phyloP scores from a whole-genome alignment of 768 basidiomycete genomes.

The Hypsizygus marmoreus region DNA sequence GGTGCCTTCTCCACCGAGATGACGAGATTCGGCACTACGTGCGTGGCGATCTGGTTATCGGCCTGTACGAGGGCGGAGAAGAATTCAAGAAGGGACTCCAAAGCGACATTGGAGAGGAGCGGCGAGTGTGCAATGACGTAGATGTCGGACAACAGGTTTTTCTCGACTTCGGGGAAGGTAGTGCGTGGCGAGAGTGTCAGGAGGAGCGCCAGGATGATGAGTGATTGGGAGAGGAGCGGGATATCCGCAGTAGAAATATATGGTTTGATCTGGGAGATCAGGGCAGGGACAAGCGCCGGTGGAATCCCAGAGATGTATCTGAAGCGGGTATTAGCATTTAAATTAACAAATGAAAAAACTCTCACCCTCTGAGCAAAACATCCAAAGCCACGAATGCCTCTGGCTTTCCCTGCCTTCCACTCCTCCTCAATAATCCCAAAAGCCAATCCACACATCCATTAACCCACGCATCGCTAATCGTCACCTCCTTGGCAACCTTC shows the following conservation, averaged over 20 bases:
- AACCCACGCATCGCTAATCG: slow-evolving; percentile 77
- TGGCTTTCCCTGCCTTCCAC: slow-evolving; percentile 73
- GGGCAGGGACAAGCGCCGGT: slow-evolving; percentile 52
- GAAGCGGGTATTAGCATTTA: not conserved
- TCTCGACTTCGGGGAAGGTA: slow-evolving; percentile 79
- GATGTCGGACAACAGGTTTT: slow-evolving; percentile 61
- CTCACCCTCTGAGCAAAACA: slow-evolving; percentile 67
- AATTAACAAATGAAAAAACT: slow-evolving; percentile 1
- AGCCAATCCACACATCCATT: slow-evolving; percentile 79
- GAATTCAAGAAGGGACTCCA: slow-evolving; percentile 84
- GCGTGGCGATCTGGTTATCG: slow-evolving; percentile 80
- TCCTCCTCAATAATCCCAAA: slow-evolving; percentile 73
- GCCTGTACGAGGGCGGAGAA: slow-evolving; percentile 81
- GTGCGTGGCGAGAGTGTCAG: slow-evolving; percentile 64
- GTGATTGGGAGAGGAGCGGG: slow-evolving; percentile 71
- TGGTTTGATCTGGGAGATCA: slow-evolving; percentile 74
- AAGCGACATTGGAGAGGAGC: slow-evolving; percentile 69
- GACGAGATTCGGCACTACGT: slow-evolving; percentile 77
- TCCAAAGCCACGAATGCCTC: slow-evolving; percentile 81
- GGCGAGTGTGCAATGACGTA: slow-evolving; percentile 81
- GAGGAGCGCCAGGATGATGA: slow-evolving; percentile 66
- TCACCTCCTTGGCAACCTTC: slow-evolving; percentile 77
- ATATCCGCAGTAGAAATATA: slow-evolving; percentile 81
- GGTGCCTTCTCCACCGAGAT: slow-evolving; percentile 64
- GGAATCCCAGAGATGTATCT: slow-evolving; percentile 52